phyloP scores from a whole-genome alignment of 371 early-diverging fungal species.

The Zopfochytrium polystomum region DNA sequence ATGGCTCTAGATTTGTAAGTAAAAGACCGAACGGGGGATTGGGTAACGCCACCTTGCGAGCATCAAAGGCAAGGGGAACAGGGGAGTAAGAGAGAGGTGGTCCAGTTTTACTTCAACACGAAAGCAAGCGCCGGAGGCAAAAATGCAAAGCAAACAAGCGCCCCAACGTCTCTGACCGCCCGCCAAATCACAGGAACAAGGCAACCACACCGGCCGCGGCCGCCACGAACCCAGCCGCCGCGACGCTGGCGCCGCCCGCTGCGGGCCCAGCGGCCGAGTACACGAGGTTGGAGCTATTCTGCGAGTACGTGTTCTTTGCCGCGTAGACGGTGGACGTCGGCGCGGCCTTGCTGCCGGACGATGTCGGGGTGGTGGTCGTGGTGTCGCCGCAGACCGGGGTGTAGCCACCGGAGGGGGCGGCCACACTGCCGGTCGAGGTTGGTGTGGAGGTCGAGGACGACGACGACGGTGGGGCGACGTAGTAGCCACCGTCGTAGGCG shows the following conservation, averaged over 20 bases:
- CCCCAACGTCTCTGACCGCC: no score
- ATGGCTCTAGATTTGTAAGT: no score
- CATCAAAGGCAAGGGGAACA: no score
- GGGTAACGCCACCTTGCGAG: no score
- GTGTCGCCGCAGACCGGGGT: slow-evolving; percentile 1
- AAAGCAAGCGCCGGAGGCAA: no score
- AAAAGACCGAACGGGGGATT: no score
- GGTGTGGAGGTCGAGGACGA: not conserved
- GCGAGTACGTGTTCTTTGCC: not conserved
- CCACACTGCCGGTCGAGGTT: not conserved
- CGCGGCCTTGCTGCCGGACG: not conserved
- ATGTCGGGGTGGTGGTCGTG: not conserved
- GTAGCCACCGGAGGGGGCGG: not conserved
- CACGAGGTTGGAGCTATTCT: not conserved
- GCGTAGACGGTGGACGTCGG: no score
- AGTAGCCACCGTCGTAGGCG: no score
- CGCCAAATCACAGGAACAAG: not conserved
- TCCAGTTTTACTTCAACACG: no score
- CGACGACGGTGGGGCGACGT: no score
- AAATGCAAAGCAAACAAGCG: no score
- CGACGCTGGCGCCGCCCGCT: not conserved
- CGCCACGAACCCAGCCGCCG: not conserved
- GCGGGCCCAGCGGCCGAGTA: not conserved
- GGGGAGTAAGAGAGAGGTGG: no score
- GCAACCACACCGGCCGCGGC: not conserved